Evolutionary conservation across 2,329 filamentous ascomycete species (phyloP).

Genomic region (Pyrenochaeta sp.): DNA sequence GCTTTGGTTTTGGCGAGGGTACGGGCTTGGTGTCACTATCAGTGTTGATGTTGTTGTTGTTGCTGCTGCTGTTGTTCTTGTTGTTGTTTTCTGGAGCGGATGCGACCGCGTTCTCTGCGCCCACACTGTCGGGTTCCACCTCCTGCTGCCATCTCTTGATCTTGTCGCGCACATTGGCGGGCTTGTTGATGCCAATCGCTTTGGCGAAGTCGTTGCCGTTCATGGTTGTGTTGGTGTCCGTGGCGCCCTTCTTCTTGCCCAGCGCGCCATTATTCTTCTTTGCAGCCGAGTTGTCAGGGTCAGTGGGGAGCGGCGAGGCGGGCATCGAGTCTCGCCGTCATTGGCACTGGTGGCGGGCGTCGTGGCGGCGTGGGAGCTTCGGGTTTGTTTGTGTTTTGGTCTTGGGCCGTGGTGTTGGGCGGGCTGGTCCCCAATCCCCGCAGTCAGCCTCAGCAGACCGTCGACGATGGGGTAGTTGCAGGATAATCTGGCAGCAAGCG

Average conservation of each 20-base stretch:
- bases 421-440: conserved; percentile 7
- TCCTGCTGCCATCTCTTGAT: conserved; percentile 86
- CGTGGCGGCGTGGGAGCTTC: conserved; percentile 8
- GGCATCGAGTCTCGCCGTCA: conserved; percentile 34
- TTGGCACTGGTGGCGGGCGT: conserved; percentile 24
- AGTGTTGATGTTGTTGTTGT: background rate
- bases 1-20: conserved; percentile 26
- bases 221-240: conserved; percentile 34
- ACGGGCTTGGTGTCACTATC: conserved; percentile 13
- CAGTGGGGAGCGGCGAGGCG: conserved; percentile 32
- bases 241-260: conserved; percentile 35
- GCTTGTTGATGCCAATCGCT: conserved; percentile 51
- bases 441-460: conserved; percentile 4
- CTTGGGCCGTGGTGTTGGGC: background rate
- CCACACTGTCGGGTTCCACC: conserved; percentile 67
- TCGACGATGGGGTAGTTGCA: background rate
- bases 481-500: background rate
- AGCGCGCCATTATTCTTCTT: conserved; percentile 41
- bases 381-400: conserved; percentile 11
- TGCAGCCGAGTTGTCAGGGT: conserved; percentile 25
- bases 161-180: conserved; percentile 71
- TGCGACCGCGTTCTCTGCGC: conserved; percentile 19
- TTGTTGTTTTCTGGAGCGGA: conserved; percentile 9
- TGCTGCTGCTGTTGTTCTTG: background rate
- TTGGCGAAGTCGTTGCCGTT: conserved; percentile 50